Conservation (phyloP, 2,329 filamentous ascomycete species). For the Didymella sp. region DNA sequence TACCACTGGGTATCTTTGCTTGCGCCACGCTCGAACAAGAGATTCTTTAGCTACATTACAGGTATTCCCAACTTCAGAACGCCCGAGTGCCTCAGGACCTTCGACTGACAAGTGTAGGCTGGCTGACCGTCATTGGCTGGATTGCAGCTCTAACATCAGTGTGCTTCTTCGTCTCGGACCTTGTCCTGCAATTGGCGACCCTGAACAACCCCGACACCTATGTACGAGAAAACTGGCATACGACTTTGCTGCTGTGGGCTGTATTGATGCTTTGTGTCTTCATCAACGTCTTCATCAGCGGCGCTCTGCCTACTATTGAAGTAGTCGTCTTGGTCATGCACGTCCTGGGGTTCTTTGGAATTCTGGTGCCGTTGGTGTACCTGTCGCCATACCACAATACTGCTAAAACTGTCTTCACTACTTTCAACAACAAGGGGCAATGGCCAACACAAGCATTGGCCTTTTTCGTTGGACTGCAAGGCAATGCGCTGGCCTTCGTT, state of each 20-base stretch:
- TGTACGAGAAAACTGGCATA: conserved; percentile 56
- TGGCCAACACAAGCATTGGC: conserved; percentile 57
- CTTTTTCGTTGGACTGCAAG: conserved; percentile 53
- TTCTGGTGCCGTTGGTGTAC: conserved; percentile 54
- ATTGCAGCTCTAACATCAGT: conserved; percentile 50
- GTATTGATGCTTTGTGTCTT: conserved; percentile 51
- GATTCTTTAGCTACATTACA: conserved; percentile 55
- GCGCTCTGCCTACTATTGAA: conserved; percentile 58
- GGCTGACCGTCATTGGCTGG: conserved; percentile 56
- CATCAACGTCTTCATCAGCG: conserved; percentile 58
- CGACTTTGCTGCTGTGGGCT: conserved; percentile 58
- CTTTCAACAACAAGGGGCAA: conserved; percentile 56
- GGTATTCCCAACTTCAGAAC: conserved; percentile 24
- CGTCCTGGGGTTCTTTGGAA: conserved; percentile 61
- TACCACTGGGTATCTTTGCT: conserved; percentile 54
- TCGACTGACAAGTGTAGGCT: conserved; percentile 43
- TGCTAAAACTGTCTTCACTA: conserved; percentile 52
- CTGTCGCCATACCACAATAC: conserved; percentile 50
- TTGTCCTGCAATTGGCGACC: conserved; percentile 43
- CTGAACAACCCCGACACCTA: conserved; percentile 53
- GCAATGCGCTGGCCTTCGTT: conserved; percentile 49
- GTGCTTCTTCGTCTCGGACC: conserved; percentile 46
- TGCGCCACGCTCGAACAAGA: conserved; percentile 52
- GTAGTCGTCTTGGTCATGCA: conserved; percentile 59
- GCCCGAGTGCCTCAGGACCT: too few relatives aligned